Evolutionary conservation across 1,284 basidiomycete species (phyloP), one percentile per base, ranked within the genome.

Genomic region (Tilletia horrida): DNA sequence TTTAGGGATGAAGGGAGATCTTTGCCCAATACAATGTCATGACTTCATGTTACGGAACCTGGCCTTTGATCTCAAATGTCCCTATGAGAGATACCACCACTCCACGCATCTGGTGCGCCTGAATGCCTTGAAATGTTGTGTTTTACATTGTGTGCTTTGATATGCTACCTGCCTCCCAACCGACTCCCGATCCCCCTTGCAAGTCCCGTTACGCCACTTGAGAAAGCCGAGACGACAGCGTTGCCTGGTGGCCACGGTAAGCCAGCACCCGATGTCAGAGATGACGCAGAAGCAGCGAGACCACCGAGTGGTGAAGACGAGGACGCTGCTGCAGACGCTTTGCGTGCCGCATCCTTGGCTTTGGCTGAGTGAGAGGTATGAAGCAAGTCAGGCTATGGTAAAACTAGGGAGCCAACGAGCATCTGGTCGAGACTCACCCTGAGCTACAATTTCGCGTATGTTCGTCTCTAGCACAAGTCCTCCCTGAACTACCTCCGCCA

Each of bases 381-480:
- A 57, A 18, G 21, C n/a, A 57, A 23, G 8, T 57, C 14, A 25
- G 14, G 9, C 6, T 8, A 57, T 23, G 8, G 14, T 25, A 57
- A 23, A 11, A 18, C 27, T 23, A 57, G 1, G n/a, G 25, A 31
- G 27, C 18, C 9, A 7, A 16, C 9, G 23, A n/a, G 18, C 8
- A 48, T 8, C 47, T 6, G n/a, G 4, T 18, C 16, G 18, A 31
- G 27, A 7, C 88, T 73, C 76, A 91, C 91, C 88, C 74, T 88
- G 87, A 67, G 83, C 83, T 71, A 89, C 88, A 66, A 96, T 96
- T 82, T 94, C 92, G 71, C 91, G 90, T 64, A 96, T 90, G 81
- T 95, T 96, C 6, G 96, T 99, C 83, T 99, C 96, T n/a, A 98
- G 85, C 1, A 99, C 96, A 40, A 98, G 85, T 0, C 96, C 96